Evolutionary conservation across 805 yeast genomes (phyloP).

Genomic region (Debaryomyces hansenii): DNA sequence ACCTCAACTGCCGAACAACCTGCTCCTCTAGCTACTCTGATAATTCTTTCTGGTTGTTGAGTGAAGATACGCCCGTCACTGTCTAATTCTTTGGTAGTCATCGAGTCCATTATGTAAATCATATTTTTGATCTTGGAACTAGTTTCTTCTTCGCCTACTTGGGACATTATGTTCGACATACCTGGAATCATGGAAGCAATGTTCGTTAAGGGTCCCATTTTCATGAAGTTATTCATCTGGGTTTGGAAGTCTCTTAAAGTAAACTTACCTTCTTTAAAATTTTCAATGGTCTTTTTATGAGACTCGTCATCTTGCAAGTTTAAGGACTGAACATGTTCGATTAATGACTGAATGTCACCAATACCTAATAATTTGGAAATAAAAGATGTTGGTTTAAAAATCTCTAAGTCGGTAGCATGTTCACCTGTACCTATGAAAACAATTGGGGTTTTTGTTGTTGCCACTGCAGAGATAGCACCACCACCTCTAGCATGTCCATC

Average conservation of each 20-base stretch:
- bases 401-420: constrained; percentile 89
- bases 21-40: constrained; percentile 91
- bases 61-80: constrained; percentile 82
- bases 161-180: constrained; percentile 77
- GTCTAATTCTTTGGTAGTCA: constrained; percentile 90
- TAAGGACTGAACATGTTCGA: constrained; percentile 89
- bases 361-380: constrained; percentile 91
- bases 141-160: constrained; percentile 90
- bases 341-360: constrained; percentile 90
- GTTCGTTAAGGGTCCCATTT: constrained; percentile 95
- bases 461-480: constrained; percentile 98
- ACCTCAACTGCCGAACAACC: constrained; percentile 92
- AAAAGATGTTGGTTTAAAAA: constrained; percentile 85
- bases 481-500: constrained; percentile 99
- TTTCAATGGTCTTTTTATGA: constrained; percentile 87
- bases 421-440: constrained; percentile 98
- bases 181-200: constrained; percentile 96
- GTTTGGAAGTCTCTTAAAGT: constrained; percentile 89
- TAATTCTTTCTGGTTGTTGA: constrained; percentile 79
- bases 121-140: constrained; percentile 79
- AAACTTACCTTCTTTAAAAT: constrained; percentile 92
- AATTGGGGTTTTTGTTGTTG: constrained; percentile 93
- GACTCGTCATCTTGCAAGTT: constrained; percentile 65
- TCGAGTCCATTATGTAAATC: constrained; percentile 92
- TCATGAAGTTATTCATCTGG: constrained; percentile 91